These are phyloP conservation scores for Phlyctochytrium bullatum DNA, from an alignment of 192 early-diverging fungal genomes.

Conservation along the genomic window DNA sequence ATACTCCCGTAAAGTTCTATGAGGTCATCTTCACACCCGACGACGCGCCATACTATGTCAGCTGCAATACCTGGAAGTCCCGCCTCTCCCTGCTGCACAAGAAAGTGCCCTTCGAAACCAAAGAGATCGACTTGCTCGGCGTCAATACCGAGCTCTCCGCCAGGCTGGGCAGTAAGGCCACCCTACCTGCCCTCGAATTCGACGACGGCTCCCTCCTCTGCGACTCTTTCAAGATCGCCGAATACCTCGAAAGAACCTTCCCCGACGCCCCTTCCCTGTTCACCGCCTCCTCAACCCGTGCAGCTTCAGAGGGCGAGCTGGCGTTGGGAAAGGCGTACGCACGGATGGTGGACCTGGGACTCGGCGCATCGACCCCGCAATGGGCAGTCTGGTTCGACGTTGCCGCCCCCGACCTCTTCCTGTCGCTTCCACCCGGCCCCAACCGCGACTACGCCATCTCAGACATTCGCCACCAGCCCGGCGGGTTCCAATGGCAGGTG, in stretches of 20 bases:
- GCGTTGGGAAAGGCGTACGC: conserved; percentile 23
- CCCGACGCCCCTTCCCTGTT: conserved; percentile 45
- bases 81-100: conserved; percentile 31
- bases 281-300: neutral
- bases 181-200: conserved; percentile 27
- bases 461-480: conserved; percentile 14
- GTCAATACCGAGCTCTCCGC: conserved; percentile 2
- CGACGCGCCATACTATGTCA: neutral
- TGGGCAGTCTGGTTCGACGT: conserved; percentile 31
- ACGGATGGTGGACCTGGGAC: conserved; percentile 20
- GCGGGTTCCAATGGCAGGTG: conserved; percentile 9
- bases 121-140: conserved; percentile 11
- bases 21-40: neutral
- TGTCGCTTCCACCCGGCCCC: conserved; percentile 19
- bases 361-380: conserved; percentile 29
- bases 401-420: neutral
- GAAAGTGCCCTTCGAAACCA: conserved; percentile 19
- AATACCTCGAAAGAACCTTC: conserved; percentile 55
- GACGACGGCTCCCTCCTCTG: conserved; percentile 19
- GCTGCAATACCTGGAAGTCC: conserved; percentile 33
- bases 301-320: neutral
- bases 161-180: neutral
- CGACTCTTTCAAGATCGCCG: conserved; percentile 56
- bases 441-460: conserved; percentile 25
- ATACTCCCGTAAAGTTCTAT: neutral